Percentiles rank a stretch among this genome's conserved stretches.
These are phyloP conservation scores for Irpex sp. DNA, from an alignment of 1,284 basidiomycete species.

Conservation along the genomic window DNA sequence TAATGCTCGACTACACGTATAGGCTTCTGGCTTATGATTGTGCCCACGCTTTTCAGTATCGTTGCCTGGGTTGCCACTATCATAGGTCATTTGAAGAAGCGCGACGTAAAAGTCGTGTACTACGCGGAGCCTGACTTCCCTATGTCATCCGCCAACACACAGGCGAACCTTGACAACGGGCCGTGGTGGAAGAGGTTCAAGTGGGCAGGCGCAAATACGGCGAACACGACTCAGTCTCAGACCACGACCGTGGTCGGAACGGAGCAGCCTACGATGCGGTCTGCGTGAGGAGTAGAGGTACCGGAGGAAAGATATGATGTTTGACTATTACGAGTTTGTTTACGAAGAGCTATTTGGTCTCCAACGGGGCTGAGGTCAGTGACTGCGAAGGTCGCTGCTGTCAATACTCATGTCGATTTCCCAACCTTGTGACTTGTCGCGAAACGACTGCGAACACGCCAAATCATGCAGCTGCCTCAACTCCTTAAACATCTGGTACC, in stretches of 20 bases:
- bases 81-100: neutral
- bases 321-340: no score
- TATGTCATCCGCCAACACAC: neutral
- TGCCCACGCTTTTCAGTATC: neutral
- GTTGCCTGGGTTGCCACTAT: neutral
- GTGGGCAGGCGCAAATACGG: neutral
- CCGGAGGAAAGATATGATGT: no score
- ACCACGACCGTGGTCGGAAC: no score
- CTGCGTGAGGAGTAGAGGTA: neutral
- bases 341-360: no score
- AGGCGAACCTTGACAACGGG: neutral
- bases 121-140: neutral
- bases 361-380: no score
- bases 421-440: no score
- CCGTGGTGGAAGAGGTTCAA: neutral
- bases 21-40: neutral
- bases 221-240: neutral
- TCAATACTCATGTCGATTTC: no score
- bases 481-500: no score
- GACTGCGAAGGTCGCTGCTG: no score
- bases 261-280: neutral
- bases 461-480: no score
- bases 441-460: no score
- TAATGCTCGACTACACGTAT: neutral
- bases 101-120: neutral